These are phyloP conservation scores for Alternaria sp. DNA, from an alignment of 2,329 filamentous ascomycete species.

Conservation along the genomic window DNA sequence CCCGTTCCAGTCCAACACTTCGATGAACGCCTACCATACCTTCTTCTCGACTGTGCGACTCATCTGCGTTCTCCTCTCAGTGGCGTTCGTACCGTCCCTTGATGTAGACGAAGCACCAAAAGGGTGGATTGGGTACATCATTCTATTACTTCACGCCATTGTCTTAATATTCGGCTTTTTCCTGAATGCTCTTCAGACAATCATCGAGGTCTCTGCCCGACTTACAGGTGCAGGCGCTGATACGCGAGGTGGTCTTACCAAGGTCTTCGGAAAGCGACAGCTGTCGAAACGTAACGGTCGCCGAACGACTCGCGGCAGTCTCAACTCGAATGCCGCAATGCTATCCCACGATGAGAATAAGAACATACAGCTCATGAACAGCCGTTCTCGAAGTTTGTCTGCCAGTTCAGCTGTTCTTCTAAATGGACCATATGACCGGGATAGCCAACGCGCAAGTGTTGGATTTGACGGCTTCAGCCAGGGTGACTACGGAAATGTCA, in stretches of 20 bases:
- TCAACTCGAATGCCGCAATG: slow-evolving; percentile 84
- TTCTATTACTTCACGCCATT: slow-evolving; percentile 83
- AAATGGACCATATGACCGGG: slow-evolving; percentile 56
- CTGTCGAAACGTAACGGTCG: slow-evolving; percentile 76
- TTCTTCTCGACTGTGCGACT: slow-evolving; percentile 83
- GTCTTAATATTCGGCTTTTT: slow-evolving; percentile 93
- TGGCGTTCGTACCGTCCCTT: slow-evolving; percentile 82
- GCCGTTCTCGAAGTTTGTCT: slow-evolving; percentile 67
- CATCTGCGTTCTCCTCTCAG: slow-evolving; percentile 63
- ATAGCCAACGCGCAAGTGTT: slow-evolving; percentile 58
- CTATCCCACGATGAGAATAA: slow-evolving; percentile 73
- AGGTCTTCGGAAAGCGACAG: slow-evolving; percentile 88
- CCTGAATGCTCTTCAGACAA: slow-evolving; percentile 87
- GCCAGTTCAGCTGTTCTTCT: slow-evolving; percentile 70
- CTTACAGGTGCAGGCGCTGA: slow-evolving; percentile 84
- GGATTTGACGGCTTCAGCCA: slow-evolving; percentile 64
- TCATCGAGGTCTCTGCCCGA: slow-evolving; percentile 86
- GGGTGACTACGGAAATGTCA: slow-evolving; percentile 68
- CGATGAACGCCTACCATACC: slow-evolving; percentile 96
- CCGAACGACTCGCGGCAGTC: slow-evolving; percentile 76
- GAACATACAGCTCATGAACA: slow-evolving; percentile 65
- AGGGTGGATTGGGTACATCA: slow-evolving; percentile 95
- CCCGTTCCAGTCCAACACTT: slow-evolving; percentile 89
- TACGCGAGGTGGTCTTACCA: slow-evolving; percentile 80
- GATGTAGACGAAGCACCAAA: slow-evolving; percentile 80